These are phyloP conservation scores for Mycena rosella DNA, from an alignment of 768 basidiomycete species.

Conservation along the genomic window DNA sequence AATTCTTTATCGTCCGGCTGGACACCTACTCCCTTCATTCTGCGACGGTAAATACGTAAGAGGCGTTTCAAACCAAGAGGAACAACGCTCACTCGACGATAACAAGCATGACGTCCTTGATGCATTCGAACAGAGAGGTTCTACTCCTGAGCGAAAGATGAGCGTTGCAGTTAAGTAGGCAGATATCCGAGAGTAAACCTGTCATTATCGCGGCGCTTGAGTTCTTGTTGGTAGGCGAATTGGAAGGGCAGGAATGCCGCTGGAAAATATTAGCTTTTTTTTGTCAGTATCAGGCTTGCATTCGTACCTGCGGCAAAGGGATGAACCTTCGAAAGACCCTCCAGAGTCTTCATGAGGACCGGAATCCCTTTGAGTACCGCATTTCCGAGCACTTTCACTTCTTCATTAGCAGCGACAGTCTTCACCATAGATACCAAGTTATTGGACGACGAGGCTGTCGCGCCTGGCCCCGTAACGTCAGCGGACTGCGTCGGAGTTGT, in stretches of 20 bases:
- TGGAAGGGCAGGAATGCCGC: conserved; percentile 13
- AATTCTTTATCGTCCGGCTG: not conserved
- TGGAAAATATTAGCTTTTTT: not conserved
- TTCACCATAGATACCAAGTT: not conserved
- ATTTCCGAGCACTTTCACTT: not conserved
- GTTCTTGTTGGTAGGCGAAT: not conserved
- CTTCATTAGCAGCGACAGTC: not conserved
- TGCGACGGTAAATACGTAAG: no score
- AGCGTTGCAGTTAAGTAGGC: not conserved
- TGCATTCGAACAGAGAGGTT: not conserved
- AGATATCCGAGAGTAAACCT: not conserved
- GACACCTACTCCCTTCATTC: not conserved
- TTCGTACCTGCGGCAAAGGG: not conserved
- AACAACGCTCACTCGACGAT: not conserved
- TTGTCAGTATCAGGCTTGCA: not conserved
- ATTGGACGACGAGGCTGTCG: not conserved
- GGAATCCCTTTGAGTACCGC: not conserved
- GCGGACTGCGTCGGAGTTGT: no score
- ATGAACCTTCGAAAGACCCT: conserved; percentile 4
- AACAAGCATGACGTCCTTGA: conserved; percentile 9
- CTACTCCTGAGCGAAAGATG: not conserved
- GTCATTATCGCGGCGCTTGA: conserved; percentile 8
- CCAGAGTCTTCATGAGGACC: conserved; percentile 12
- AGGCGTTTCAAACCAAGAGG: no score
- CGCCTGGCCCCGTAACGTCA: not conserved